Percentiles rank a stretch among this genome's conserved stretches.
These are phyloP conservation scores for Colletotrichum nymphaeae DNA, from an alignment of 2,329 filamentous ascomycete species.

Conservation along the genomic window DNA sequence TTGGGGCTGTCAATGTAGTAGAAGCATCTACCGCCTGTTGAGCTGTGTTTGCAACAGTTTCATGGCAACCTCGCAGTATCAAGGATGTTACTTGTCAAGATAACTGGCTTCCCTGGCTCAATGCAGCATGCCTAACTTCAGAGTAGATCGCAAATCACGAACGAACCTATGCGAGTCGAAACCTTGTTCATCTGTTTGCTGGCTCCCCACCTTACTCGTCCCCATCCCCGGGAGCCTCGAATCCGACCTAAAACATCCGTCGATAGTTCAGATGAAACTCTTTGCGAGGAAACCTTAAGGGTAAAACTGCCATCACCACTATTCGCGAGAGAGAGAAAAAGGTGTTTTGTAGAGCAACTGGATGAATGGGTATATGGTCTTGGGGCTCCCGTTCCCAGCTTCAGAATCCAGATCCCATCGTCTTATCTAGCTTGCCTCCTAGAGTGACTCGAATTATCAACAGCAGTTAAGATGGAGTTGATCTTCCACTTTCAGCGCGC, in stretches of 20 bases:
- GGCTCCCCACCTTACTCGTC: background rate
- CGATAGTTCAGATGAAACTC: slow-evolving; percentile 7
- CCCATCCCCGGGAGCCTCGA: background rate
- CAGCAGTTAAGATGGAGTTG: background rate
- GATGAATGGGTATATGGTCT: no score
- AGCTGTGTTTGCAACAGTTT: background rate
- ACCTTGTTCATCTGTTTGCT: background rate
- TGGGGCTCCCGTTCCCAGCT: no score
- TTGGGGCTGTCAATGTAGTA: background rate
- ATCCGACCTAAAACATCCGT: background rate
- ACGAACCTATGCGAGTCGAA: background rate
- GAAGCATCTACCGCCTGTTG: background rate
- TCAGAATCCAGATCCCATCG: accelerated
- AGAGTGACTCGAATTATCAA: background rate
- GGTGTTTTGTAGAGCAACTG: no score
- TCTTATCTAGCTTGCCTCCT: background rate
- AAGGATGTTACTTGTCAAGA: background rate
- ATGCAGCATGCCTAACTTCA: no score
- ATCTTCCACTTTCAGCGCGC: background rate
- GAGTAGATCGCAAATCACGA: background rate
- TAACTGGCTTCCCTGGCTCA: background rate
- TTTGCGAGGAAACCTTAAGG: slow-evolving; percentile 1
- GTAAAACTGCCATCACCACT: background rate
- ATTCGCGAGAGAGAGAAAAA: background rate
- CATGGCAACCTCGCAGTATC: background rate